Evolutionary conservation across 176 grass and related monocot genomes (phyloP), one percentile per base, ranked within the genome.

Genomic region (Thalia dealbata): DNA sequence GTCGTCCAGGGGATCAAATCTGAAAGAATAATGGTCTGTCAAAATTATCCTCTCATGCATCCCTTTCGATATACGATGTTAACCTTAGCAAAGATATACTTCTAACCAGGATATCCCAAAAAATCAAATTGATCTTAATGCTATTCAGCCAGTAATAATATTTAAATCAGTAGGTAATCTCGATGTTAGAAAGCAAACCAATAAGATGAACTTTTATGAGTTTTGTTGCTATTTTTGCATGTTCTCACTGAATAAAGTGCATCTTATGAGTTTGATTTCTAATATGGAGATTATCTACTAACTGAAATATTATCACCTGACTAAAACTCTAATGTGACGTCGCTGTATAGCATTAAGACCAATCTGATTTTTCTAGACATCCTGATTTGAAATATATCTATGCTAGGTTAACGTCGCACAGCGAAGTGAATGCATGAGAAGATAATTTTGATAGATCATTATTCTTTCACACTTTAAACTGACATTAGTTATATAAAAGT

Each of bases 341-440:
- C 93, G 85, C 66, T 97, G 93, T 67, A 97, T 90, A 65, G 93
- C 93, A 78, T 97, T 97, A 63, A 97, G 74, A 43, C 87, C 89
- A 52, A 97, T 88, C 79, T 76, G 85, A 73, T 83, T 87, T 55
- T 54, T 79, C 24, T 72, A 26, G 59, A 97, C 74, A 58, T 82
- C 81, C 50, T 92, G 84, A 74, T 97, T 87, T 72, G 81, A 69
- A 73, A 89, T 97, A 75, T 76, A 38, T 50, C 23, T 71, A 75
- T n/a, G 41, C 92, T 84, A 97, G 87, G 85, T 84, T 78, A 19
- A 83, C 73, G 77, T 30, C 1, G 60, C 25, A 21, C n/a, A n/a
- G n/a, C n/a, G n/a, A n/a, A n/a, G n/a, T n/a, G n/a, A n/a, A n/a
- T n/a, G n/a, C n/a, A 55, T 21, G 19, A 38, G 32, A 38, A 38